phyloP scores from a whole-genome alignment of 257 asterid species.

The Gentiana dahurica region DNA sequence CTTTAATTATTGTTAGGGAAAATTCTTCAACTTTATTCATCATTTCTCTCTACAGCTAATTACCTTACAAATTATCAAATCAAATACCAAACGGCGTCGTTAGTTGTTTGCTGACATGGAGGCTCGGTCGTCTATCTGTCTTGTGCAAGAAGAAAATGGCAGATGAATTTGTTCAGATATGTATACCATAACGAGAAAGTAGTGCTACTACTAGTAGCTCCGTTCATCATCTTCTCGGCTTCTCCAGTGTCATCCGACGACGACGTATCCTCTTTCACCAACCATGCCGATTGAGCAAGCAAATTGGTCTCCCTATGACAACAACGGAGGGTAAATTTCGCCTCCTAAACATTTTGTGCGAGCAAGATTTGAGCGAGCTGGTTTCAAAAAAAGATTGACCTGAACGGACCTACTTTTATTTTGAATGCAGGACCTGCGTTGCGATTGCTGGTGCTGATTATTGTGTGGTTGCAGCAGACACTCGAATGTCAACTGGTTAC shows the following conservation, averaged over 20 bases:
- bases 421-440: constrained; percentile 62
- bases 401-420: background rate
- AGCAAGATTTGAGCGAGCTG: background rate
- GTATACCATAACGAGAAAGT: no score
- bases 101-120: background rate
- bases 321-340: constrained; percentile 77
- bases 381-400: no score
- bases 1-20: no score
- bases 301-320: constrained; percentile 92
- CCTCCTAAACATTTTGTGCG: no score
- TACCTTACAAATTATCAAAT: background rate
- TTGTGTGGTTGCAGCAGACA: constrained; percentile 92
- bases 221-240: background rate
- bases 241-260: background rate
- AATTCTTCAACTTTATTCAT: no score
- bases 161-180: no score
- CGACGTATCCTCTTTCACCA: background rate
- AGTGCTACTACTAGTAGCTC: background rate
- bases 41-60: background rate
- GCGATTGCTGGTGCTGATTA: constrained; percentile 94
- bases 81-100: background rate
- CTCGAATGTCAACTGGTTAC: constrained; percentile 81
- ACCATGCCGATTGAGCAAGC: constrained; percentile 75
- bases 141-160: constrained; percentile 13
- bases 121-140: constrained; percentile 2